Conservation (phyloP, 176 grass and related monocot genomes). For the Eragrostis curvula region DNA sequence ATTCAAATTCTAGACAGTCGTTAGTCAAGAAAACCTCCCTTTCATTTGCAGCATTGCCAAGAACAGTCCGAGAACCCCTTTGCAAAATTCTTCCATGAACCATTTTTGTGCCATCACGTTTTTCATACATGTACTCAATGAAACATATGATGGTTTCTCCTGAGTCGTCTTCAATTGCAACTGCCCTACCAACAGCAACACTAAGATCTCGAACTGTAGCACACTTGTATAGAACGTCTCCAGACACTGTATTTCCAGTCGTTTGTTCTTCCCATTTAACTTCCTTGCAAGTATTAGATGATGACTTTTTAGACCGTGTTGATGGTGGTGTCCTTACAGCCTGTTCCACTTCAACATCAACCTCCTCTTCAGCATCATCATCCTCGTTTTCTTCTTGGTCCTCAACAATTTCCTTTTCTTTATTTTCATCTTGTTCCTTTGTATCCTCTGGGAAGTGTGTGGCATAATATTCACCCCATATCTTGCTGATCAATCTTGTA, state of each 20-base stretch:
- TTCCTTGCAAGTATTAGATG: constrained; percentile 13
- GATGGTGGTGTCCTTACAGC: constrained; percentile 27
- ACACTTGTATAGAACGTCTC: constrained; percentile 57
- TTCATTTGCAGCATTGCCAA: constrained; percentile 76
- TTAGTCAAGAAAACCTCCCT: constrained; percentile 70
- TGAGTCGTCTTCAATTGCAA: constrained; percentile 50
- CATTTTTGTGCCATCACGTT: constrained; percentile 56
- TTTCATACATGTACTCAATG: constrained; percentile 75
- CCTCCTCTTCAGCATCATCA: constrained; percentile 55
- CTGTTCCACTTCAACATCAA: constrained; percentile 34
- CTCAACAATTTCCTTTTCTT: constrained; percentile 57
- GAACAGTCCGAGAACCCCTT: constrained; percentile 56
- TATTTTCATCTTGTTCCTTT: constrained; percentile 46
- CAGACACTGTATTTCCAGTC: constrained; percentile 47
- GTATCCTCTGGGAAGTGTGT: constrained; percentile 65
- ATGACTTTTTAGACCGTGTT: constrained; percentile 25
- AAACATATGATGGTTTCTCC: constrained; percentile 50
- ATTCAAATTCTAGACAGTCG: constrained; percentile 61
- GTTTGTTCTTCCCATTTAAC: constrained; percentile 49
- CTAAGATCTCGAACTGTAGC: constrained; percentile 40
- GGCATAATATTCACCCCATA: constrained; percentile 77
- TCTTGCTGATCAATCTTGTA: constrained; percentile 67
- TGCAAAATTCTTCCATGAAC: constrained; percentile 64
- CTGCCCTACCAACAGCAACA: constrained; percentile 48
- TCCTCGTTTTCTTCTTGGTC: constrained; percentile 65